phyloP scores from a whole-genome alignment of 129 eudicot genomes.

The Tanacetum coccineum region DNA sequence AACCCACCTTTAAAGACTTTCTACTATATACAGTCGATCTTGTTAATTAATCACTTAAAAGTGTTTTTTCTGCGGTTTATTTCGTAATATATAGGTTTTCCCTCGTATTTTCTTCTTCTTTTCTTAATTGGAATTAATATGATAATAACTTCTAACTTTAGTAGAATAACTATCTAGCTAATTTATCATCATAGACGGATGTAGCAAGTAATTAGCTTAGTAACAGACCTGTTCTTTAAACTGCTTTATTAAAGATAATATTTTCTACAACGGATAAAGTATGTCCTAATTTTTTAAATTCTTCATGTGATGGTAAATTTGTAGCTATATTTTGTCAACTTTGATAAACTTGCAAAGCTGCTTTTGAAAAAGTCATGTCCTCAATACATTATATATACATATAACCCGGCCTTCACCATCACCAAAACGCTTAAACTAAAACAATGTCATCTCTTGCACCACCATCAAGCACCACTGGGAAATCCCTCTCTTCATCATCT shows the following conservation, averaged over 20 bases:
- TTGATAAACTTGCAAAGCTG: slow-evolving; percentile 11
- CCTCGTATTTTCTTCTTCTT: no score
- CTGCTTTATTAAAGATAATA: neutral
- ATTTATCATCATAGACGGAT: neutral
- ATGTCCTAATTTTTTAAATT: neutral
- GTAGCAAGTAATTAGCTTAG: neutral
- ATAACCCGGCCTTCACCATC: slow-evolving; percentile 11
- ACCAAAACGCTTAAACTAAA: neutral
- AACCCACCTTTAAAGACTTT: no score
- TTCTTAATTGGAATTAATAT: no score
- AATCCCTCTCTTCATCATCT: slow-evolving; percentile 27
- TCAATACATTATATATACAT: slow-evolving; percentile 28
- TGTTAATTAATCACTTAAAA: no score
- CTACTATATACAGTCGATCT: no score
- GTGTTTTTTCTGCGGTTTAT: no score
- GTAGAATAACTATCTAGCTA: no score
- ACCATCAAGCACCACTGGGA: slow-evolving; percentile 29
- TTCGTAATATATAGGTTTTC: no score
- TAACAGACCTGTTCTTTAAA: neutral
- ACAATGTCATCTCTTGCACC: slow-evolving; percentile 35
- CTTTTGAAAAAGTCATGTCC: slow-evolving; percentile 28
- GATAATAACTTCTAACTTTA: no score
- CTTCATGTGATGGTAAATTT: slow-evolving; percentile 2
- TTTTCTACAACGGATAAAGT: neutral
- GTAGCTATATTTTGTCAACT: slow-evolving; percentile 20